A percentile compares a stretch with the other conserved stretches of the same genome.
phyloP scores from a whole-genome alignment of 371 early-diverging fungal species.

The Mucor irregularis region DNA sequence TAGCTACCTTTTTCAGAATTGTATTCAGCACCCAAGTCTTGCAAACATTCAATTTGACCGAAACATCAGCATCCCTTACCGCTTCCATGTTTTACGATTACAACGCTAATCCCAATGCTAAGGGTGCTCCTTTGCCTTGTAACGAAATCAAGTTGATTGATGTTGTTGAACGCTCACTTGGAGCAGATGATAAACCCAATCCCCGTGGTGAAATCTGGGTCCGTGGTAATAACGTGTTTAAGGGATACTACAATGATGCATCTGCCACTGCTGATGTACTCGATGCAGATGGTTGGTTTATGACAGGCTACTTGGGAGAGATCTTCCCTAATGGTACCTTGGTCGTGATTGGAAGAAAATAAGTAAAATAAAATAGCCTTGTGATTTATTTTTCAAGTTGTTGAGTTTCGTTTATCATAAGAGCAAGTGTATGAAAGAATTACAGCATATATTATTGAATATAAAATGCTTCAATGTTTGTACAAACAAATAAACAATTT shows the following conservation, averaged over 20 bases:
- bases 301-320: slow-evolving; percentile 81
- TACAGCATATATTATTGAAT: no score
- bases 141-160: slow-evolving; percentile 88
- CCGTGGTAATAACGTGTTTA: slow-evolving; percentile 60
- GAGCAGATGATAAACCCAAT: slow-evolving; percentile 67
- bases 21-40: slow-evolving; percentile 57
- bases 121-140: slow-evolving; percentile 77
- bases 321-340: slow-evolving; percentile 69
- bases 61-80: slow-evolving; percentile 56
- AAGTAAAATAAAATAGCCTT: no score
- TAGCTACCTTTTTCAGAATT: slow-evolving; percentile 51
- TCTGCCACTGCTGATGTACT: slow-evolving; percentile 49
- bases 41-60: slow-evolving; percentile 60
- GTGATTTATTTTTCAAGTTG: no score
- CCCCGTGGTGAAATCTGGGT: slow-evolving; percentile 77
- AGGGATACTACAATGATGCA: slow-evolving; percentile 58
- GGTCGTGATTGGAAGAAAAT: slow-evolving; percentile 53
- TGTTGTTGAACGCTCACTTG: slow-evolving; percentile 67
- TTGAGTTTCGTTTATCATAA: no score
- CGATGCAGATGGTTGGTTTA: slow-evolving; percentile 82
- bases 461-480: no score
- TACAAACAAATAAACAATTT: no score
- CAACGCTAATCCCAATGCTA: slow-evolving; percentile 29
- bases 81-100: slow-evolving; percentile 65
- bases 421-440: no score